Conservation (phyloP, 345 rosid species). For the Anacardium occidentale region DNA sequence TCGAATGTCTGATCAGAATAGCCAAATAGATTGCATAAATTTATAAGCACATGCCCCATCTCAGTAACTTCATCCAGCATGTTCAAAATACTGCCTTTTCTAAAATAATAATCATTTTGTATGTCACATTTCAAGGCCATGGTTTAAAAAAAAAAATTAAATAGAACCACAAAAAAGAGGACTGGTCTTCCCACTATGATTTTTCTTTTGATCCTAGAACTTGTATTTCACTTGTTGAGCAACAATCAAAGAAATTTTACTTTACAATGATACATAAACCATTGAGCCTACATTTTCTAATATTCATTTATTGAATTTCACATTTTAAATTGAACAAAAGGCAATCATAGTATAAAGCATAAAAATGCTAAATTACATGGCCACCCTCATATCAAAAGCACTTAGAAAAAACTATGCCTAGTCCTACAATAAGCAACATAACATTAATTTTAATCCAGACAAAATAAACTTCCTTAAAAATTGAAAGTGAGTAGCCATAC, state of each 20-base stretch:
- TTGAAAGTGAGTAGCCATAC: slow-evolving; percentile 33
- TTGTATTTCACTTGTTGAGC: too few species aligned
- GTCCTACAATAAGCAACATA: neutral
- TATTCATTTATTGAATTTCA: too few species aligned
- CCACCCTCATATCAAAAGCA: neutral
- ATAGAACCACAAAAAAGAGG: neutral
- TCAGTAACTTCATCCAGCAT: neutral
- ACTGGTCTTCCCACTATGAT: too few species aligned
- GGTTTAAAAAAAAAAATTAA: too few species aligned
- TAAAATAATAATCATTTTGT: too few species aligned
- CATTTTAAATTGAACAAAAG: too few species aligned
- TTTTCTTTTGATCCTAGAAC: too few species aligned
- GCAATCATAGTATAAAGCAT: neutral
- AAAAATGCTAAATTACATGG: neutral
- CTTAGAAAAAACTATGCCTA: neutral
- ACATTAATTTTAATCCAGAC: neutral
- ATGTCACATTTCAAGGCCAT: too few species aligned
- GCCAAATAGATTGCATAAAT: neutral
- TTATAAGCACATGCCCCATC: neutral
- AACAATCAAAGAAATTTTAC: too few species aligned
- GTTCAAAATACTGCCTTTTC: neutral
- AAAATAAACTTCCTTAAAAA: slow-evolving; percentile 4
- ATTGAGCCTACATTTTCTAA: too few species aligned
- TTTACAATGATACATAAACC: too few species aligned
- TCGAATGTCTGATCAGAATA: neutral